Evolutionary conservation across 495 filamentous ascomycete species (phyloP).

Genomic region (Jackrogersella minutella): DNA sequence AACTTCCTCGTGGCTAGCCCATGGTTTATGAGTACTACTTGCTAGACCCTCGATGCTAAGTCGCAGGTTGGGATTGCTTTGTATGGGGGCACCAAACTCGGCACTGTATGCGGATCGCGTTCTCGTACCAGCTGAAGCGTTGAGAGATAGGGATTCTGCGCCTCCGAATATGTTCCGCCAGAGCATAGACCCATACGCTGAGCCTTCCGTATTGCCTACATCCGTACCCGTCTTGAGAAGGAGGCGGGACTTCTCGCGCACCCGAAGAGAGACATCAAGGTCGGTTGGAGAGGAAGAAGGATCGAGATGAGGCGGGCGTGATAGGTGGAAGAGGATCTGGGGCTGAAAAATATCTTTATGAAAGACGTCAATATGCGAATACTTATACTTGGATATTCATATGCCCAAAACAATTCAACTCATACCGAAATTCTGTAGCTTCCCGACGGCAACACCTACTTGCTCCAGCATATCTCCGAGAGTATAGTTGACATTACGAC

Average conservation of each 20-base stretch:
- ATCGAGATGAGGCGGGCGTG: slow-evolving; percentile 68
- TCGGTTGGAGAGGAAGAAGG: slow-evolving; percentile 71
- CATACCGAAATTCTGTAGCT: slow-evolving; percentile 82
- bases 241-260: slow-evolving; percentile 79
- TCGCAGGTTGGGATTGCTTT: slow-evolving; percentile 79
- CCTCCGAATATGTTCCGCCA: slow-evolving; percentile 95
- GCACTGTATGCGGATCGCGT: slow-evolving; percentile 89
- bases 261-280: slow-evolving; percentile 77
- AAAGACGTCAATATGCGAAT: slow-evolving; percentile 16
- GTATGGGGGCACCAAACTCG: slow-evolving; percentile 79
- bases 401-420: neutral
- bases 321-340: slow-evolving; percentile 80
- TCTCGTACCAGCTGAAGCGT: slow-evolving; percentile 85
- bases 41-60: slow-evolving; percentile 78
- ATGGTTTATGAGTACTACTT: slow-evolving; percentile 83
- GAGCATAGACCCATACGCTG: slow-evolving; percentile 82
- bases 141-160: slow-evolving; percentile 82
- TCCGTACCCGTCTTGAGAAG: slow-evolving; percentile 91
- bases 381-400: neutral
- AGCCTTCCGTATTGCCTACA: slow-evolving; percentile 88
- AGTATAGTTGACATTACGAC: slow-evolving; percentile 72
- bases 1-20: slow-evolving; percentile 92
- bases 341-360: slow-evolving; percentile 82
- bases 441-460: slow-evolving; percentile 70
- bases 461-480: slow-evolving; percentile 77